Conservation (phyloP, 108 stramenopile species). For the Cyclotella atomus region DNA sequence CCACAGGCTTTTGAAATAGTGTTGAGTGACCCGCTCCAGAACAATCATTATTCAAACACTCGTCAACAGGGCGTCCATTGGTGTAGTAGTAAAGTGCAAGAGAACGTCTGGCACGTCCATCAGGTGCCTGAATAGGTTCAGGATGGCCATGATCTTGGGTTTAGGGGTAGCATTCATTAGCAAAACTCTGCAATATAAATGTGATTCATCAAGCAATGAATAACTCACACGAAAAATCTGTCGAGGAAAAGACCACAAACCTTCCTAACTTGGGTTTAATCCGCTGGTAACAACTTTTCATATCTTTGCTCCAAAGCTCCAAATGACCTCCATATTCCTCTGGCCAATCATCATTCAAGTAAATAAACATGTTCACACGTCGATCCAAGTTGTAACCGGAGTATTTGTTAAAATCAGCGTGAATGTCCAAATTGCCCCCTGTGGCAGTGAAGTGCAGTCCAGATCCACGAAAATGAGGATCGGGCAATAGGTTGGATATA, state of each 20-base stretch:
- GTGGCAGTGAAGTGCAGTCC: conserved; percentile 43
- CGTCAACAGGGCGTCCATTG: conserved; percentile 21
- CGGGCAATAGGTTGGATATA: conserved; percentile 31
- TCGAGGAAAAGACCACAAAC: conserved; percentile 48
- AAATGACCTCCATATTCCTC: conserved; percentile 50
- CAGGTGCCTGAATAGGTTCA: conserved; percentile 26
- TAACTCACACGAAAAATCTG: conserved; percentile 54
- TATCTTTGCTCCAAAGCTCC: conserved; percentile 47
- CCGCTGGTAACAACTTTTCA: conserved; percentile 18
- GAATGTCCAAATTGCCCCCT: conserved; percentile 47
- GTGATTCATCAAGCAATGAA: no score
- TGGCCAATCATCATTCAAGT: conserved; percentile 46
- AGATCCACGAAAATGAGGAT: conserved; percentile 34
- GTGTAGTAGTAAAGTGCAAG: conserved; percentile 56
- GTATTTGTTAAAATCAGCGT: conserved; percentile 48
- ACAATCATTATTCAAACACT: conserved; percentile 9
- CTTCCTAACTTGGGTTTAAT: conserved; percentile 39
- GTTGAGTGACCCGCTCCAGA: background rate
- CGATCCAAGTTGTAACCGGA: conserved; percentile 25
- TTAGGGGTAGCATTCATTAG: no score
- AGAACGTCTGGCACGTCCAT: conserved; percentile 21
- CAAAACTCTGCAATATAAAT: no score
- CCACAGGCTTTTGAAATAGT: background rate
- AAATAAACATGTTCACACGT: conserved; percentile 47
- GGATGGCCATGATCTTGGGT: conserved; percentile 61